Conservation (phyloP, 1,139 yeast genomes). For the Hemisphaericaspora xylanilytica region DNA sequence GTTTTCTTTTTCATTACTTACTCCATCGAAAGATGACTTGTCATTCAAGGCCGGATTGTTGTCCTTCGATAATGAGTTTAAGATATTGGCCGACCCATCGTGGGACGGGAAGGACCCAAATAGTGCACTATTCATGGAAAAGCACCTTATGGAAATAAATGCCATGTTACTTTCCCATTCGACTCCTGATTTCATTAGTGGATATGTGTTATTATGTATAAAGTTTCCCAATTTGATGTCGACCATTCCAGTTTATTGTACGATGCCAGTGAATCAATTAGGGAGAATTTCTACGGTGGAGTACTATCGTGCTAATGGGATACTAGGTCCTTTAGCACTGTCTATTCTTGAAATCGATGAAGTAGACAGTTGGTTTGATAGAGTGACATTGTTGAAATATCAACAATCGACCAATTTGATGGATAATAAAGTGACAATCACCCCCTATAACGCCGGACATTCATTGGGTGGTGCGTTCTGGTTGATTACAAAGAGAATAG, state of each 20-base stretch:
- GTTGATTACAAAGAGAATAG: conserved; percentile 72
- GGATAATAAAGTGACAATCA: conserved; percentile 60
- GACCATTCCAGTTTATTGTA: conserved; percentile 75
- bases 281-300: conserved; percentile 88
- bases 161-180: conserved; percentile 81
- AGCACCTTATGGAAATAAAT: conserved; percentile 53
- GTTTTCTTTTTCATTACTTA: conserved; percentile 42
- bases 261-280: conserved; percentile 82
- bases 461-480: conserved; percentile 90
- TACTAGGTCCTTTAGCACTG: conserved; percentile 68
- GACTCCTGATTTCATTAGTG: conserved; percentile 77
- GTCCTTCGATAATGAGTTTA: conserved; percentile 45
- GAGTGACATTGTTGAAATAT: conserved; percentile 66
- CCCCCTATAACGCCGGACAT: conserved; percentile 92
- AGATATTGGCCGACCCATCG: conserved; percentile 66
- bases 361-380: conserved; percentile 77
- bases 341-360: conserved; percentile 68
- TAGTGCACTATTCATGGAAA: conserved; percentile 42
- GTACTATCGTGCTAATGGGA: conserved; percentile 66
- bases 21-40: conserved; percentile 29
- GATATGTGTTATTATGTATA: conserved; percentile 65
- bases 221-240: conserved; percentile 60
- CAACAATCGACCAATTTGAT: conserved; percentile 69
- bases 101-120: conserved; percentile 57
- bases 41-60: conserved; percentile 44